Conservation (phyloP, 2,329 filamentous ascomycete genomes). For the Hymenoscyphus albidus region DNA sequence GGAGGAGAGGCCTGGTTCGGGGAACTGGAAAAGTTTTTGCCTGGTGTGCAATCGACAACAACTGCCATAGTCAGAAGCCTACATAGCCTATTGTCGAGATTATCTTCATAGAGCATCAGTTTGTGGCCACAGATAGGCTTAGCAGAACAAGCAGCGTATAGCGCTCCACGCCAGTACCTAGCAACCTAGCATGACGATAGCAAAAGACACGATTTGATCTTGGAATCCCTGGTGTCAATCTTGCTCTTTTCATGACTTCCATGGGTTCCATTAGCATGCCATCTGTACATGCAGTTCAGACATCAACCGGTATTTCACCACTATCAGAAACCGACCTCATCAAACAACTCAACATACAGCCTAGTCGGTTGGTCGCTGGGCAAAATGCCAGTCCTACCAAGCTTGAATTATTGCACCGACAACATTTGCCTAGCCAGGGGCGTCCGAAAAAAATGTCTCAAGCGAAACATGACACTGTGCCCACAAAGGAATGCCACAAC, state of each 20-base stretch:
- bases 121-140: slow-evolving; percentile 41
- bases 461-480: slow-evolving; percentile 7
- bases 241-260: slow-evolving; percentile 32
- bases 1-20: slow-evolving; percentile 13
- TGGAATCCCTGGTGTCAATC: slow-evolving; percentile 37
- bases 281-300: background rate
- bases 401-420: background rate
- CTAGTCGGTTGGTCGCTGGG: background rate
- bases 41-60: slow-evolving; percentile 34
- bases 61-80: slow-evolving; percentile 36
- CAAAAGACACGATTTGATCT: slow-evolving; percentile 51
- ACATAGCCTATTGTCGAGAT: slow-evolving; percentile 66
- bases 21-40: slow-evolving; percentile 20
- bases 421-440: background rate
- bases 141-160: slow-evolving; percentile 53
- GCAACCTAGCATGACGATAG: slow-evolving; percentile 77
- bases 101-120: slow-evolving; percentile 61
- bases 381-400: too few relatives aligned
- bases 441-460: background rate
- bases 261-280: slow-evolving; percentile 18
- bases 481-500: slow-evolving; percentile 2
- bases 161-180: slow-evolving; percentile 64
- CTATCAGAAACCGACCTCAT: background rate
- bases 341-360: background rate
- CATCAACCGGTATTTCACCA: background rate